Evolutionary conservation across 106 monocot genomes (phyloP).

Genomic region (Chionographis japonica): DNA sequence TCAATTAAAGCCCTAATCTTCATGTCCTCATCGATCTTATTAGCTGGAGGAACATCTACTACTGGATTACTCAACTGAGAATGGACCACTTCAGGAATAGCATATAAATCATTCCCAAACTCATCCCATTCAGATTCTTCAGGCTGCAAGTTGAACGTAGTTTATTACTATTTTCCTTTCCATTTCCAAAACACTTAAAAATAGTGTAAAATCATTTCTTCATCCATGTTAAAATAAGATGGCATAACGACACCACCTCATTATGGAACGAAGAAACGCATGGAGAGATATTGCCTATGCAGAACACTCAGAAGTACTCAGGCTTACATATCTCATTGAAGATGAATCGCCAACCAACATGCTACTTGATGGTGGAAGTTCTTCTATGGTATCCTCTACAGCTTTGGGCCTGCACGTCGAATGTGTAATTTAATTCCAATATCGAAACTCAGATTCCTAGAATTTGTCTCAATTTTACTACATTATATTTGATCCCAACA

Average conservation of each 20-base stretch:
- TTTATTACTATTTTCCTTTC: neutral
- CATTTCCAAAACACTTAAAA: no score
- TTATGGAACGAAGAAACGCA: neutral
- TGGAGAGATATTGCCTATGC: neutral
- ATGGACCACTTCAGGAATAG: constrained; percentile 57
- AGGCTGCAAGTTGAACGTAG: constrained; percentile 44
- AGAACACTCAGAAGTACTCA: neutral
- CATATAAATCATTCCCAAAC: constrained; percentile 93
- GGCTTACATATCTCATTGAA: constrained; percentile 70
- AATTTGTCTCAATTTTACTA: no score
- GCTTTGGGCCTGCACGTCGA: constrained; percentile 68
- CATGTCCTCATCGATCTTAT: constrained; percentile 81
- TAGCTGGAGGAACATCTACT: constrained; percentile 38
- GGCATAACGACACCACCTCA: neutral
- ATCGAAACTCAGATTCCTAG: neutral
- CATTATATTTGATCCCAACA: neutral
- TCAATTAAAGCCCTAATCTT: constrained; percentile 89
- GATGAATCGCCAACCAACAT: constrained; percentile 48
- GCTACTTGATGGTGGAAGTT: constrained; percentile 36
- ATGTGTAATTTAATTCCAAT: neutral
- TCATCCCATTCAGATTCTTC: constrained; percentile 99
- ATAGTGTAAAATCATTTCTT: no score
- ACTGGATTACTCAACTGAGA: constrained; percentile 38
- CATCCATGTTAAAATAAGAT: neutral
- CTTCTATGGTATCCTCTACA: constrained; percentile 51